Percentiles rank a stretch among this genome's conserved stretches.
Conservation (phyloP, 352 stramenopile genomes). For the Phytophthora crassamura region DNA sequence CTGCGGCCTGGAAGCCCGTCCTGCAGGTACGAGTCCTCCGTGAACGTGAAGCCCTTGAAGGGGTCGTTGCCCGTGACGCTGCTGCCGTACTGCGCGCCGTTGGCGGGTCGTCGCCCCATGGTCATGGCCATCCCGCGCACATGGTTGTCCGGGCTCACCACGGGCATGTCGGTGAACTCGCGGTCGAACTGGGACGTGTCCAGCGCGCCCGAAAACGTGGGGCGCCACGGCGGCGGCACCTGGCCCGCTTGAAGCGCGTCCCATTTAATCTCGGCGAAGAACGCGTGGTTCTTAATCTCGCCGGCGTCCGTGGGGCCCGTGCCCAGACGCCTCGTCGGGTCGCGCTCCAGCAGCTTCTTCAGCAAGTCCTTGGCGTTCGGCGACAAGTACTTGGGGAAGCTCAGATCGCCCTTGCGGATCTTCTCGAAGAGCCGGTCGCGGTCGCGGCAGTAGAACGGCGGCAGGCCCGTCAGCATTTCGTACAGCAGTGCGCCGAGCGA, state of each 20-base stretch:
- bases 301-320: slow-evolving; percentile 81
- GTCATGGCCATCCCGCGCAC: slow-evolving; percentile 67
- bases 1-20: slow-evolving; percentile 54
- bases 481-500: slow-evolving; percentile 91
- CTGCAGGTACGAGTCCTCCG: slow-evolving; percentile 81
- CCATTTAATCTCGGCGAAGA: slow-evolving; percentile 86
- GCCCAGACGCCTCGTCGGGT: slow-evolving; percentile 94
- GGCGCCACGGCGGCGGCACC: slow-evolving; percentile 92
- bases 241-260: slow-evolving; percentile 61
- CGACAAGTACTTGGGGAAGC: slow-evolving; percentile 96
- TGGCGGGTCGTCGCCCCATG: slow-evolving; percentile 45
- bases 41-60: slow-evolving; percentile 90
- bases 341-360: slow-evolving; percentile 92
- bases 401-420: slow-evolving; percentile 95
- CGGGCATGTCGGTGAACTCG: slow-evolving; percentile 97
- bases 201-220: slow-evolving; percentile 92
- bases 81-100: slow-evolving; percentile 51
- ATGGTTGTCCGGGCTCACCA: slow-evolving; percentile 92
- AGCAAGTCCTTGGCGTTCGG: slow-evolving; percentile 88
- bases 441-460: slow-evolving; percentile 96
- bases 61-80: slow-evolving; percentile 70
- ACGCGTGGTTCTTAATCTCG: slow-evolving; percentile 87
- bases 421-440: slow-evolving; percentile 98
- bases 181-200: slow-evolving; percentile 98
- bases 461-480: slow-evolving; percentile 82